These are phyloP conservation scores for Eimeria falciformis DNA, from an alignment of 169 alveolate species.

Conservation along the genomic window DNA sequence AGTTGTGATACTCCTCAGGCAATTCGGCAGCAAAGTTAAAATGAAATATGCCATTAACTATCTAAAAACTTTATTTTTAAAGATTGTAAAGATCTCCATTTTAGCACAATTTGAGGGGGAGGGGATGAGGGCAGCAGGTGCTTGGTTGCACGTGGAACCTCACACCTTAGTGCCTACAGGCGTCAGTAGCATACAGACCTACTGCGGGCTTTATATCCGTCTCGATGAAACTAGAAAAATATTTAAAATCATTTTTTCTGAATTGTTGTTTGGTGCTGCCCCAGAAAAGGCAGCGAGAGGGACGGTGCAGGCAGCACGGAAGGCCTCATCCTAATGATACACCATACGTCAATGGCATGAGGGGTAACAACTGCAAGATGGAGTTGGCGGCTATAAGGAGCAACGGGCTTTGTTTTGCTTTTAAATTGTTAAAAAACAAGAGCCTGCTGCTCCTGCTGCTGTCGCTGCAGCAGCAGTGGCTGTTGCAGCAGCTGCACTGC, in stretches of 20 bases:
- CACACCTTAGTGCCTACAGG: neutral
- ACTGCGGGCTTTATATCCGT: neutral
- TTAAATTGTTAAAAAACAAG: neutral
- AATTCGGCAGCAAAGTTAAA: too few species aligned
- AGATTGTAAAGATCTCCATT: too few species aligned
- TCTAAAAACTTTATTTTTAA: too few species aligned
- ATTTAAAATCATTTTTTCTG: too few species aligned
- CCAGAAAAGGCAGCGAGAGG: neutral
- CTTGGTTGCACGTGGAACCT: too few species aligned
- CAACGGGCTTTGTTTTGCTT: neutral
- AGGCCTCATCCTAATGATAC: neutral
- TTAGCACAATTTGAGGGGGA: too few species aligned
- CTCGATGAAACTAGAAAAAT: too few species aligned
- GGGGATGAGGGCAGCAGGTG: too few species aligned
- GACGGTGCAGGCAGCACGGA: constrained; percentile 1
- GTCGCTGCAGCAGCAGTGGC: neutral
- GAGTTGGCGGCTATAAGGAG: neutral
- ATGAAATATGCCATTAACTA: too few species aligned
- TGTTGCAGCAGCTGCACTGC: neutral
- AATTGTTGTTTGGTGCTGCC: neutral
- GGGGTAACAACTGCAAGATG: neutral
- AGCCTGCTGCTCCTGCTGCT: neutral
- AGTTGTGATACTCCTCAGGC: too few species aligned
- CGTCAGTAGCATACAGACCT: neutral
- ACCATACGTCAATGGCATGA: neutral